Evolutionary conservation across 2,329 filamentous ascomycete genomes (phyloP), one percentile per base, ranked within the genome.

Genomic region (Bipolaris bicolor): DNA sequence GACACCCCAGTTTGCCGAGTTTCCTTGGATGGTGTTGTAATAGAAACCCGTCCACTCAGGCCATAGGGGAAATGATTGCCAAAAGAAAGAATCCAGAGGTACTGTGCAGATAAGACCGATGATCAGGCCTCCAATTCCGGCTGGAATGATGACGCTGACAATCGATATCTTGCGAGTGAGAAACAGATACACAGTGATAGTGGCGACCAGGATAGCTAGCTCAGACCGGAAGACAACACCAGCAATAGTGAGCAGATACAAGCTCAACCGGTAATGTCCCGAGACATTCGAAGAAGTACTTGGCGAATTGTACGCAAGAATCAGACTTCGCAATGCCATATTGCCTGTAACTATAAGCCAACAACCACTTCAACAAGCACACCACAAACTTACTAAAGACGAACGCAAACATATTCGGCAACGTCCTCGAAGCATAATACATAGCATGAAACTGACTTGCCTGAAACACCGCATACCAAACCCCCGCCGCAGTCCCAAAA

Each of bases 371-470:
- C 22, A 10, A 11, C 9, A 24, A 16, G 6, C 31, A 5, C 1
- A 15, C 18, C 1, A 13, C 1, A 11, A 34, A 82, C 88, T 77
- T 81, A 94, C 89, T 91, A 57, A 97, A 79, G 9, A 87, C 86
- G 79, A 98, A 95, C 18, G 95, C 93, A 78, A 97, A 96, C 90
- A 96, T 97, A 75, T 99, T 99, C 1, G 95, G 95, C 63, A 99
- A 79, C 2, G 92, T 95, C 59, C 95, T 84, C 15, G 92, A 95
- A 13, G 93, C 89, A 80, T 99, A 99, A 77, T 92, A 99, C 60
- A 95, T 83, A 60, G 96, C 80, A 78, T 99, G 95, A 71, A 99
- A 99, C 76, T 98, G 94, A 75, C 87, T 89, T 1, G 86, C 85
- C 71, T 92, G 89, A 52, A 98, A 82, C 37, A 91, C 60, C 3